Percentiles rank a stretch among this genome's conserved stretches.
These are phyloP conservation scores for Nothopassalora personata DNA, from an alignment of 2,329 filamentous ascomycete species.

Conservation along the genomic window DNA sequence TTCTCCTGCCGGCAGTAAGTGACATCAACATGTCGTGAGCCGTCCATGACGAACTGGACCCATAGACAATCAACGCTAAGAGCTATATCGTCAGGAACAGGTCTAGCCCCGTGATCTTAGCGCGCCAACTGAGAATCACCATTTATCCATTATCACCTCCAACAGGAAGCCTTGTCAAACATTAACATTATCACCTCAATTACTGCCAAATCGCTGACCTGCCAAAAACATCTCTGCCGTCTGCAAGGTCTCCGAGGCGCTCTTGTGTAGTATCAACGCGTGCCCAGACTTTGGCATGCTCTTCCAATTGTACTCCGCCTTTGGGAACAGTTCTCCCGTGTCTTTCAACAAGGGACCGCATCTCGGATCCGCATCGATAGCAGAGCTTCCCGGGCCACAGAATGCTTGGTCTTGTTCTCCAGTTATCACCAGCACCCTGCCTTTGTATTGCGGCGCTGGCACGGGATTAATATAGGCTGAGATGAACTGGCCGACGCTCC, in stretches of 20 bases:
- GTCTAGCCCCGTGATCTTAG: background rate
- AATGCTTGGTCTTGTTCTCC: constrained; percentile 18
- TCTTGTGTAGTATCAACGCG: constrained; percentile 10
- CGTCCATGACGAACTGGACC: background rate
- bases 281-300: constrained; percentile 11
- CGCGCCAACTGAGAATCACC: background rate
- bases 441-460: constrained; percentile 4
- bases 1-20: background rate
- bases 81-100: background rate
- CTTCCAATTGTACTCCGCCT: constrained; percentile 13
- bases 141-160: background rate
- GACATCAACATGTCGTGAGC: background rate
- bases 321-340: constrained; percentile 11
- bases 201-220: constrained; percentile 2
- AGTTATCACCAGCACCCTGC: constrained; percentile 13
- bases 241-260: constrained; percentile 1
- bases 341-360: constrained; percentile 11
- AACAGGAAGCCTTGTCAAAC: background rate
- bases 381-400: constrained; percentile 15
- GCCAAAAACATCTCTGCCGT: constrained; percentile 9
- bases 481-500: constrained; percentile 14
- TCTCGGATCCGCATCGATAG: constrained; percentile 2
- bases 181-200: background rate
- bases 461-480: constrained; percentile 8
- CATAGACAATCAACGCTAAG: background rate